These are phyloP conservation scores for Pseudogymnoascus sp. DNA, from an alignment of 2,329 filamentous ascomycete species.

Conservation along the genomic window DNA sequence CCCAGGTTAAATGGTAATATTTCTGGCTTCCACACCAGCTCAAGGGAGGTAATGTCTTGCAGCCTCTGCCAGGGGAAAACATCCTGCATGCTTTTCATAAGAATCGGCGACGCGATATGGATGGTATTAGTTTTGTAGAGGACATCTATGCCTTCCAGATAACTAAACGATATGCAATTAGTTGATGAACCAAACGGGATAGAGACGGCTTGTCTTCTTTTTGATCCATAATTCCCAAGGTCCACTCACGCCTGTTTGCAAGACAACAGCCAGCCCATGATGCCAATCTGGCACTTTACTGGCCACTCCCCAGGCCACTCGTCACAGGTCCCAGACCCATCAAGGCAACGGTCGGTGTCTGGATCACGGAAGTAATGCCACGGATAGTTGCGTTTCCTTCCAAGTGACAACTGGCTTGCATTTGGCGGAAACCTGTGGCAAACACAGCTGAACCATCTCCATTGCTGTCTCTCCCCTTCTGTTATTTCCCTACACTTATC, in stretches of 20 bases:
- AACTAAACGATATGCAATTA: neutral
- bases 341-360: neutral
- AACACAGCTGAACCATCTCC: neutral
- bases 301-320: neutral
- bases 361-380: neutral
- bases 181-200: neutral
- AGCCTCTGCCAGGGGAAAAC: neutral
- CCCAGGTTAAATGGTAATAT: neutral
- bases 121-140: conserved; percentile 6
- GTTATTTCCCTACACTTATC: neutral
- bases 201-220: neutral
- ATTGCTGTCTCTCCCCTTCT: neutral
- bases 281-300: neutral
- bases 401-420: neutral
- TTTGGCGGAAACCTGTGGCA: neutral
- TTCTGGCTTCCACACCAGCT: neutral
- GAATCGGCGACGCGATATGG: neutral
- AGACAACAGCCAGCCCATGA: neutral
- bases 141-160: neutral
- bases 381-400: neutral
- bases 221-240: neutral
- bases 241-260: neutral
- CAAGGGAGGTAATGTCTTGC: neutral
- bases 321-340: neutral
- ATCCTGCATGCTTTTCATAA: neutral